Conservation (phyloP, 768 basidiomycete genomes). For the Coprinopsis cinerea region DNA sequence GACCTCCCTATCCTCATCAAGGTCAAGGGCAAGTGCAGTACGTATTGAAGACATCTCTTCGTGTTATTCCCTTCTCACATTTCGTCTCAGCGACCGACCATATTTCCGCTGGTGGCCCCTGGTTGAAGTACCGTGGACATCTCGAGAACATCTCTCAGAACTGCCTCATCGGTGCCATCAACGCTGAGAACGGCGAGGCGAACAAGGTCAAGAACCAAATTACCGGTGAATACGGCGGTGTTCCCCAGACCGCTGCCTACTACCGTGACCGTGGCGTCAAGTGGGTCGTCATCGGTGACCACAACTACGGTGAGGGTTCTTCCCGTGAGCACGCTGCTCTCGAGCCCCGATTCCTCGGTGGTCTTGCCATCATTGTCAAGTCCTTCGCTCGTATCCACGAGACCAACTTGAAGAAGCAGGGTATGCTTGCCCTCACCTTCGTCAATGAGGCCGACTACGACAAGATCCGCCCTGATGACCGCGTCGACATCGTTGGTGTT, state of each 20-base stretch:
- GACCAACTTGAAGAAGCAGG: constrained; percentile 99
- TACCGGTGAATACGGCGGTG: constrained; percentile 79
- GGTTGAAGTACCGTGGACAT: constrained; percentile 99
- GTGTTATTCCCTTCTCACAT: constrained; percentile 26
- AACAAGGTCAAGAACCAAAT: constrained; percentile 92
- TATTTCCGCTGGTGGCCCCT: constrained; percentile 96
- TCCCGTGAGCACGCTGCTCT: constrained; percentile 98
- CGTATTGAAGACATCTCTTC: constrained; percentile 24
- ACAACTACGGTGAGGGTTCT: constrained; percentile 97
- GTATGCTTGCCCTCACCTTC: constrained; percentile 96
- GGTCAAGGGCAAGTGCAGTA: constrained; percentile 95
- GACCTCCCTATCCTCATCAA: constrained; percentile 96
- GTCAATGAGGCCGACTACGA: constrained; percentile 91
- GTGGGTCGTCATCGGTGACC: constrained; percentile 97
- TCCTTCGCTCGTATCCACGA: constrained; percentile 98
- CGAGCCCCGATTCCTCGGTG: constrained; percentile 92
- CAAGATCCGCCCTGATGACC: constrained; percentile 82
- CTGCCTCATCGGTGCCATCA: constrained; percentile 97
- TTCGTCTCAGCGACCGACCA: constrained; percentile 69
- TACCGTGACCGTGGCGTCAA: constrained; percentile 89
- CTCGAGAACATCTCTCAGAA: constrained; percentile 98
- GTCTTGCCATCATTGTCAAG: constrained; percentile 91
- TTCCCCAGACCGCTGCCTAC: constrained; percentile 79
- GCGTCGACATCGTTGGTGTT: constrained; percentile 84
- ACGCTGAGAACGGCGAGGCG: constrained; percentile 90